phyloP scores from a whole-genome alignment of 2,329 filamentous ascomycete species.

The Fusarium euwallaceae region DNA sequence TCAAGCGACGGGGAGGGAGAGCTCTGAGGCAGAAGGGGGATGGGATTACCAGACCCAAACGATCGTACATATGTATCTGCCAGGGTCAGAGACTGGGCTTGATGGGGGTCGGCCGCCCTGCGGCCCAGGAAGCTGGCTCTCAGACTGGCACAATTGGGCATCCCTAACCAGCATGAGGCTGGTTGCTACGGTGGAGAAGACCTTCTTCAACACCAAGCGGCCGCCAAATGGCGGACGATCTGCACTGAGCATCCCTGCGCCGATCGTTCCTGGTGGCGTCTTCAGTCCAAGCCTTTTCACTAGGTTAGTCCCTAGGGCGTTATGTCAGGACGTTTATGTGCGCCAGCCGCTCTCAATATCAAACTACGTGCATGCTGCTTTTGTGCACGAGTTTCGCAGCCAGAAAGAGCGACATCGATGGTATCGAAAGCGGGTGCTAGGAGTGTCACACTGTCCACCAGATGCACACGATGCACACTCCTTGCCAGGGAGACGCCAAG shows the following conservation, averaged over 20 bases:
- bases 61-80: constrained; percentile 3
- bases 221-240: constrained; percentile 44
- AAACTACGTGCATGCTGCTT: constrained; percentile 4
- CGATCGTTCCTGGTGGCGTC: constrained; percentile 47
- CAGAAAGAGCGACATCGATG: not conserved
- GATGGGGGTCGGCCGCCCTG: constrained; percentile 24
- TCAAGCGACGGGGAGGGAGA: constrained; percentile 21
- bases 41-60: constrained; percentile 5
- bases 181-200: constrained; percentile 31
- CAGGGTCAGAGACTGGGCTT: constrained; percentile 6
- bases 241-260: constrained; percentile 43
- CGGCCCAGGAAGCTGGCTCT: constrained; percentile 9
- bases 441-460: constrained; percentile 25
- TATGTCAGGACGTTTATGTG: constrained; percentile 25
- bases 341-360: constrained; percentile 18
- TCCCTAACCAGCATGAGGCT: constrained; percentile 29
- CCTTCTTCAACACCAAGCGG: constrained; percentile 29
- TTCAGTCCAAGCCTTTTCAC: constrained; percentile 32
- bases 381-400: not conserved
- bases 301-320: constrained; percentile 24
- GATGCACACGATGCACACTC: constrained; percentile 32
- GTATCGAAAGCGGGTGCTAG: constrained; percentile 17
- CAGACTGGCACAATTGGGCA: constrained; percentile 1
- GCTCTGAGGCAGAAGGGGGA: not conserved
- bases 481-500: constrained; percentile 20